Evolutionary conservation across 2,329 filamentous ascomycete genomes (phyloP), one percentile per base, ranked within the genome.

Genomic region (Colletotrichum destructivum): DNA sequence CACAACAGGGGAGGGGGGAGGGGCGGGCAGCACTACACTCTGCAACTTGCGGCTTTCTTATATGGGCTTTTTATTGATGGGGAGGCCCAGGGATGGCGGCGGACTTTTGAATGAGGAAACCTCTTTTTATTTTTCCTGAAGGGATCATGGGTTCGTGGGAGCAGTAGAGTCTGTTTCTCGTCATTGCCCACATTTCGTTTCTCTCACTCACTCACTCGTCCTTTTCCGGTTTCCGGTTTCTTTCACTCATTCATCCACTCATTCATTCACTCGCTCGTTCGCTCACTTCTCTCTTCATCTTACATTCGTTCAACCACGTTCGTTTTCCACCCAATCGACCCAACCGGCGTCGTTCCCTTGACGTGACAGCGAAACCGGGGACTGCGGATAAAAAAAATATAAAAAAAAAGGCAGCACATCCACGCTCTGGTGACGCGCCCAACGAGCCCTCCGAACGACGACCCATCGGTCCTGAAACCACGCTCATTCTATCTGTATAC

Each of bases 1-100:
- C 69, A 71, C 69, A 69, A 69, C 69, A 71, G 69, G 69, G 69
- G 69, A 26, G 26, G 26, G 26, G 26, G n/a, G n/a, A n/a, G 26
- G 26, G 26, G 26, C 26, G 26, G 26, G 26, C 26, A 26, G 26
- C 3, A 26, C 26, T 26, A 26, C 26, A 26, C 26, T 26, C 26
- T 26, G 26, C 26, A 26, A 69, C 47, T 59, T 71, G 16, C 46
- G 65, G 69, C 42, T n/a, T 38, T 68, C 59, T 55, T 63, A 49
- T 69, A 55, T 49, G 55, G 46, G 42, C 47, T 57, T 51, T 26
- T 68, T 63, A 71, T 71, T 54, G 64, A 71, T 66, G 60, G 64
- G 38, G 59, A 65, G 55, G 56, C 62, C 62, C 56, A 40, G 62
- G 49, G 35, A 26, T 21, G 18, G 8, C 2, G 59, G 46, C 12